Base-by-base conservation (phyloP, 2,329 filamentous ascomycete genomes). In the Calonectria henricotiae region DNA sequence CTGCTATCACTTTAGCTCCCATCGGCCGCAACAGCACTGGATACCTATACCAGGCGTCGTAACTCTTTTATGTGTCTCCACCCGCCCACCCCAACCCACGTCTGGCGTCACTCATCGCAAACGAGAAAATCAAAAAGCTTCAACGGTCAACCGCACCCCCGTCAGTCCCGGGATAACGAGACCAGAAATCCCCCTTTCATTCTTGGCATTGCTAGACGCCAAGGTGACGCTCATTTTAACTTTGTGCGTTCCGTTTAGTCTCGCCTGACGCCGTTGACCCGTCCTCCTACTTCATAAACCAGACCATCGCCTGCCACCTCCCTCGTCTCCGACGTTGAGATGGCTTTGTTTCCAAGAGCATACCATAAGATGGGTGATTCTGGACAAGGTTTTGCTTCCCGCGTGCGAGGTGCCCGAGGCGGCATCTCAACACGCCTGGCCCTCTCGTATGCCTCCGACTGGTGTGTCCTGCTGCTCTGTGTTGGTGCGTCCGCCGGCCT, bases 381-480 rank as follows among this genome's bases (percentile, higher is more conserved):
- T 20, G 73, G 75, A 51, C 61, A 70, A 70, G 72, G 73, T 68
- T 66, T 74, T 58, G 32, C 68, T 32, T 30, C 43, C 43, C 66
- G 71, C 20, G 3, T 58, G 73, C 55, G 55, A 7, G 55, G 39
- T n/a, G 23, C 39, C 55, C 72, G 73, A 51, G 70, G 73, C 61
- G 68, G 72, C 71, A 75, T 82, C 71, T 80, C 82, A 3, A 64
- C 80, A 12, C 76, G 79, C 27, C 76, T 85, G 47, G 71, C 93
- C 55, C 77, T 89, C n/a, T 93, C 92, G 25, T 95, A 95, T 79
- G 81, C 92, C 62, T 82, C 94, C 68, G 93, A 95, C 83, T 96
- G 93, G 93, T 80, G 93, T 23, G 83, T 93, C 58, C 89, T 93
- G 71, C 82, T 93, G 54, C 85, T 81, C 58, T 87, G 90, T 39